Conservation (phyloP, 2,329 filamentous ascomycete genomes). For the Colletotrichum ledebouriae region DNA sequence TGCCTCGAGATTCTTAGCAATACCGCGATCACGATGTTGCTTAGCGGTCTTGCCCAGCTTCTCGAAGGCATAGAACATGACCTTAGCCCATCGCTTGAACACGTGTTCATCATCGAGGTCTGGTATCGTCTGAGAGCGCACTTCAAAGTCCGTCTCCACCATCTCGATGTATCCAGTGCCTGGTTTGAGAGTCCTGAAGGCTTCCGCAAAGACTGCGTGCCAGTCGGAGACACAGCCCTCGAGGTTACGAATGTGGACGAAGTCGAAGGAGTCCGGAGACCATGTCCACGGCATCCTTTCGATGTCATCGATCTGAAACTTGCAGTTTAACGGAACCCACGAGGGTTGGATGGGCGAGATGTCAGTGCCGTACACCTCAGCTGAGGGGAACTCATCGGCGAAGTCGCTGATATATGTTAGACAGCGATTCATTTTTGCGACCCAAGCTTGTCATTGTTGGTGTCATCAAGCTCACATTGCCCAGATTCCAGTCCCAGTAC, state of each 20-base stretch:
- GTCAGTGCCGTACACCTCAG: constrained; percentile 63
- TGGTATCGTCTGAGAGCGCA: constrained; percentile 41
- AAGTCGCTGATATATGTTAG: constrained; percentile 57
- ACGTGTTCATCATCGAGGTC: constrained; percentile 28
- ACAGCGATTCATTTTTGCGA: too few relatives aligned
- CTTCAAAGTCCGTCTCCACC: constrained; percentile 43
- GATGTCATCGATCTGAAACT: constrained; percentile 75
- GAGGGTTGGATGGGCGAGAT: constrained; percentile 69
- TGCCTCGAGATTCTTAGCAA: constrained; percentile 44
- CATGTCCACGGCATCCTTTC: constrained; percentile 63
- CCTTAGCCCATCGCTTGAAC: constrained; percentile 45
- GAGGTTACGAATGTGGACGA: constrained; percentile 69
- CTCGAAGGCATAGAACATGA: constrained; percentile 48
- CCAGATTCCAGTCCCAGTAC: constrained; percentile 60
- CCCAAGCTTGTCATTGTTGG: too few relatives aligned
- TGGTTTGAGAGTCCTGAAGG: constrained; percentile 61
- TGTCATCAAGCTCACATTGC: constrained; percentile 50
- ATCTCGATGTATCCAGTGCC: constrained; percentile 52
- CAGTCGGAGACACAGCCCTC: constrained; percentile 68
- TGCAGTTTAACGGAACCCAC: constrained; percentile 71
- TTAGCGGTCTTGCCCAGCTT: constrained; percentile 50
- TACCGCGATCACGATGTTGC: constrained; percentile 44
- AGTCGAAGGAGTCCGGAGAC: constrained; percentile 65
- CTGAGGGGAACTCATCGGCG: constrained; percentile 58
- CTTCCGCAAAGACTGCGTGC: constrained; percentile 48